phyloP scores from a whole-genome alignment of 306 rosid species.

The Pyrus betulifolia region DNA sequence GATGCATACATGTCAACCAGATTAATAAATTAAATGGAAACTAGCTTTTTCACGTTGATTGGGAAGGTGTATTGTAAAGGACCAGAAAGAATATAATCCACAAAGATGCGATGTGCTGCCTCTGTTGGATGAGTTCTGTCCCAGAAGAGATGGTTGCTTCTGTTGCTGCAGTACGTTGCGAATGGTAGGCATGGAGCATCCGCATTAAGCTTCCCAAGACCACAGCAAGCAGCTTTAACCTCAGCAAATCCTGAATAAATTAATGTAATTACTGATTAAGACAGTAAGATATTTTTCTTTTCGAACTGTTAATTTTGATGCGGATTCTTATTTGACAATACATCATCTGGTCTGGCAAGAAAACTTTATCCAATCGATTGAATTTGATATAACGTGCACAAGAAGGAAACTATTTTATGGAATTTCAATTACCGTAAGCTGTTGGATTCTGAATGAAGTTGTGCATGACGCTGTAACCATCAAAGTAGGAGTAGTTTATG shows the following conservation, averaged over 20 bases:
- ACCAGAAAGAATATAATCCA: constrained; percentile 42
- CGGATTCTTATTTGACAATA: neutral
- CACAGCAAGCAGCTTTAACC: constrained; percentile 73
- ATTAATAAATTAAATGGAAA: constrained; percentile 32
- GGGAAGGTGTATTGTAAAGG: constrained; percentile 46
- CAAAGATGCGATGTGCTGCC: constrained; percentile 40
- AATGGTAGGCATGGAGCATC: constrained; percentile 34
- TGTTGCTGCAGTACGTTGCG: constrained; percentile 44
- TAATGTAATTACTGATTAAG: neutral
- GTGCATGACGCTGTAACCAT: constrained; percentile 34
- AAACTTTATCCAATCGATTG: too few relatives aligned
- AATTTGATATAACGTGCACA: too few relatives aligned
- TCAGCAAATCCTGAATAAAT: constrained; percentile 48
- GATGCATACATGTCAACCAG: neutral
- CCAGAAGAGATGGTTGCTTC: constrained; percentile 67
- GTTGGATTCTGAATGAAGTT: constrained; percentile 40
- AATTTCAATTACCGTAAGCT: constrained; percentile 46
- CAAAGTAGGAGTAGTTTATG: constrained; percentile 51
- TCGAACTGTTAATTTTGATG: neutral
- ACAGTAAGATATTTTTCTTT: neutral
- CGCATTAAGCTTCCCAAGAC: constrained; percentile 52
- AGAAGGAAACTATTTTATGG: too few relatives aligned
- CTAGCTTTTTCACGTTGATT: constrained; percentile 42
- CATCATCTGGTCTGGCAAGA: too few relatives aligned
- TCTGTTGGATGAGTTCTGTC: constrained; percentile 70